Evolutionary conservation across 2,329 filamentous ascomycete genomes (phyloP), one percentile per base, ranked within the genome.

Genomic region (Nemania abortiva): DNA sequence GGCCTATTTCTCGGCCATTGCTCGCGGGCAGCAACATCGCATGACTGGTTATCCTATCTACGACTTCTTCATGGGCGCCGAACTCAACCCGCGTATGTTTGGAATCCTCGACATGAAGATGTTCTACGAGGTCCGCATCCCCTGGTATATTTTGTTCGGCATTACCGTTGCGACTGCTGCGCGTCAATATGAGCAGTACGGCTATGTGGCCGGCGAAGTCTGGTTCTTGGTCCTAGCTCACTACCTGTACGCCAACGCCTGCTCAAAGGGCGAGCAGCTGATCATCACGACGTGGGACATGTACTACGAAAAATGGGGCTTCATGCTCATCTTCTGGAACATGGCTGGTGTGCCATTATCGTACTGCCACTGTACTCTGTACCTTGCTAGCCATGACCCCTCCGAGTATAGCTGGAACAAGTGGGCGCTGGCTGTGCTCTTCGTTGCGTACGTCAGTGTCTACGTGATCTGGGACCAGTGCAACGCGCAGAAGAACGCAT

Each of bases 291-390:
- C 93, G 58, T 97, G 94, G 91, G 94, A 97, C 77, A 97, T 97
- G 91, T 97, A 97, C 85, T 95, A 94, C 76, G 94, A 97, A 86
- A 97, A 97, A 84, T 95, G 93, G 89, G 94, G 94, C 61, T 97
- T 97, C 85, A 97, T 97, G 94, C 88, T 97, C 74, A 97, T 97
- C 81, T 97, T 97, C 88, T 97, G 94, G 94, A 97, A 97, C 82
- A 85, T 97, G 79, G 94, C 94, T 55, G 94, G 94, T 74, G 94
- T 97, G 29, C 94, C 94, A 15, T 86, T 97, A 61, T 94, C 90
- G 63, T 97, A 97, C 87, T 97, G 94, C 84, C 94, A 97, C 85
- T 96, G 92, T 87, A 95, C 92, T 57, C 89, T 97, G 76, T 97
- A 92, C 83, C 87, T 97, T 59, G 94, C 94, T 73, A 95, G 92